Base-by-base conservation (phyloP, 305 asterid genomes). In the Fraxinus albicans region DNA sequence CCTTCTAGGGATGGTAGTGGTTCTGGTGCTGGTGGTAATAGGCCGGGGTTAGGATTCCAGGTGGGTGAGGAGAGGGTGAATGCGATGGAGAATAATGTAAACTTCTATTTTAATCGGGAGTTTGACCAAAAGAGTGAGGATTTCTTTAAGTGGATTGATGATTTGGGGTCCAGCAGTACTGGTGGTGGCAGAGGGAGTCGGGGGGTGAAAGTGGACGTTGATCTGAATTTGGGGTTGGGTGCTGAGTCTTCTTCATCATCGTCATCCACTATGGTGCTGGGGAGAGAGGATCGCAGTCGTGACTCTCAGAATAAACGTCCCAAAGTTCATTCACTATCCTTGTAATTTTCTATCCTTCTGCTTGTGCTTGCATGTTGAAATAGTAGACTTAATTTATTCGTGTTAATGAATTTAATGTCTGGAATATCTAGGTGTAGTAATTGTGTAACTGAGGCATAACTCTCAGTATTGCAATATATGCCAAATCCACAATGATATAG, bases 241-340 rank as follows among this genome's bases (percentile, higher is more conserved):
- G 94, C 88, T 4, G 98, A 91, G 83, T 88, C 97, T 73, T 89
- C 97, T 8, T 89, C 95, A 34, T 93, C 97, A 3, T 82, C 94
- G 0, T 84, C 92, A 0, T 73, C 91, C 1, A 72, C 84, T 33
- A 34, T 83, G 77, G 78, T 84, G 84, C 33, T 60, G 36, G 91
- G 86, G 80, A 89, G 90, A 87, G 94, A 89, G 87, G 78, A 76
- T 75, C 76, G 73, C 67, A 90, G 83, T 83, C 89, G 86, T 4
- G 94, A 89, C 81, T 80, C 81, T 1, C 95, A 86, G 78, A 94
- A 87, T 80, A 97, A 97, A 89, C 93, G 99, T 40, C 97, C 98
- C 73, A 97, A 93, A 94, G 91, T 93, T 89, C 92, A 90, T 81
- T 88, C 98, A 19, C 85, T 91, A 77, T 84, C 97, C 42, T 86